Conservation (phyloP, 768 basidiomycete genomes). For the Lentinula detonsa region DNA sequence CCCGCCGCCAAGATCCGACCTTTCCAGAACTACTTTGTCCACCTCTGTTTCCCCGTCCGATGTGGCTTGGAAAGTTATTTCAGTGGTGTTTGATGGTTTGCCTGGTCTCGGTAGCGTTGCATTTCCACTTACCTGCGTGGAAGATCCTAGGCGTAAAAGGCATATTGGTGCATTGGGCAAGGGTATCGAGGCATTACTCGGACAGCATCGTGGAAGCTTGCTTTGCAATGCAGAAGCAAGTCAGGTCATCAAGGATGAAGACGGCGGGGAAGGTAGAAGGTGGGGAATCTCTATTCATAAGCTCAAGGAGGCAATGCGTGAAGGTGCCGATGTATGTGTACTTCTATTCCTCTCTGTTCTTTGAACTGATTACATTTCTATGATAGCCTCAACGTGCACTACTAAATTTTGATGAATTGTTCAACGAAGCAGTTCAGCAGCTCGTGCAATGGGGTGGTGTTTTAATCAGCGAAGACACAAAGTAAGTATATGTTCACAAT, state of each 20-base stretch:
- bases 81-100: slow-evolving; percentile 53
- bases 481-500: slow-evolving; percentile 38
- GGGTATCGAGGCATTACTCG: slow-evolving; percentile 58
- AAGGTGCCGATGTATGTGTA: slow-evolving; percentile 44
- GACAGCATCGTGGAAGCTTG: slow-evolving; percentile 56
- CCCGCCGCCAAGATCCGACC: slow-evolving; percentile 26
- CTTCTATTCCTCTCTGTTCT: background rate
- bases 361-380: background rate
- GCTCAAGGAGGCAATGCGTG: slow-evolving; percentile 52
- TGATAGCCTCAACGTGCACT: background rate
- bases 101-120: slow-evolving; percentile 75
- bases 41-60: slow-evolving; percentile 34
- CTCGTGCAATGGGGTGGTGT: slow-evolving; percentile 70
- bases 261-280: slow-evolving; percentile 65
- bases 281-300: slow-evolving; percentile 67
- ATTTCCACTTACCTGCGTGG: slow-evolving; percentile 68
- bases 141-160: slow-evolving; percentile 70
- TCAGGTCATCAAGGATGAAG: slow-evolving; percentile 29
- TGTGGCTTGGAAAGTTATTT: slow-evolving; percentile 40
- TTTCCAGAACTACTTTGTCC: slow-evolving; percentile 31
- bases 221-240: slow-evolving; percentile 50
- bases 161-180: slow-evolving; percentile 73
- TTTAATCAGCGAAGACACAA: slow-evolving; percentile 54
- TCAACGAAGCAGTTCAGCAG: slow-evolving; percentile 75
- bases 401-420: slow-evolving; percentile 60